Evolutionary conservation across 345 rosid genomes (phyloP).

Genomic region (Eucalyptus leucophloia): DNA sequence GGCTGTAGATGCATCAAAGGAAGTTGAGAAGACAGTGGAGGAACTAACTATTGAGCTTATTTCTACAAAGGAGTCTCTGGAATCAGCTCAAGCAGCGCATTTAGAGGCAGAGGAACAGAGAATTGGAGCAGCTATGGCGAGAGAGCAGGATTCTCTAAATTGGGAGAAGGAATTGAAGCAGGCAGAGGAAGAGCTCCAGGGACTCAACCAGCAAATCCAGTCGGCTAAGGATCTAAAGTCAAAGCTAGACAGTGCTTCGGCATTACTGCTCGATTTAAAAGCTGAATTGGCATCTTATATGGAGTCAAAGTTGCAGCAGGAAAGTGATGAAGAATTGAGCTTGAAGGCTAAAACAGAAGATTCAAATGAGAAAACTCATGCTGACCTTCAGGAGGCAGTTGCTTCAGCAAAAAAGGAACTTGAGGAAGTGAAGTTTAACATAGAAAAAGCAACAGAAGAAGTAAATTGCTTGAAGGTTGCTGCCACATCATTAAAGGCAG

Average conservation of each 20-base stretch:
- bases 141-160: constrained; percentile 62
- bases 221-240: constrained; percentile 62
- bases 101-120: constrained; percentile 89
- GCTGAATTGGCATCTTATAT: constrained; percentile 70
- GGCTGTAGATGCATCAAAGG: constrained; percentile 59
- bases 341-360: neutral
- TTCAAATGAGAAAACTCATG: constrained; percentile 23
- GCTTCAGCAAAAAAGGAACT: constrained; percentile 79
- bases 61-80: constrained; percentile 69
- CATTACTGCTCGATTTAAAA: constrained; percentile 60
- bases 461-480: constrained; percentile 68
- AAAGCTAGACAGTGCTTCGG: constrained; percentile 60
- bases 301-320: constrained; percentile 49
- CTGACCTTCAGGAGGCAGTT: constrained; percentile 49
- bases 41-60: constrained; percentile 82
- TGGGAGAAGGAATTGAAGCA: constrained; percentile 93
- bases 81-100: constrained; percentile 84
- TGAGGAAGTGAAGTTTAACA: constrained; percentile 64
- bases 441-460: constrained; percentile 71
- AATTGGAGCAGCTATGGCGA: constrained; percentile 72
- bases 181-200: constrained; percentile 79
- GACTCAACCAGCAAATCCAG: constrained; percentile 50
- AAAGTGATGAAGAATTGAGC: constrained; percentile 2
- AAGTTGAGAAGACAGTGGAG: constrained; percentile 88
- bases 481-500: constrained; percentile 45